phyloP scores from a whole-genome alignment of 768 basidiomycete species.

The Boletus huronensis region DNA sequence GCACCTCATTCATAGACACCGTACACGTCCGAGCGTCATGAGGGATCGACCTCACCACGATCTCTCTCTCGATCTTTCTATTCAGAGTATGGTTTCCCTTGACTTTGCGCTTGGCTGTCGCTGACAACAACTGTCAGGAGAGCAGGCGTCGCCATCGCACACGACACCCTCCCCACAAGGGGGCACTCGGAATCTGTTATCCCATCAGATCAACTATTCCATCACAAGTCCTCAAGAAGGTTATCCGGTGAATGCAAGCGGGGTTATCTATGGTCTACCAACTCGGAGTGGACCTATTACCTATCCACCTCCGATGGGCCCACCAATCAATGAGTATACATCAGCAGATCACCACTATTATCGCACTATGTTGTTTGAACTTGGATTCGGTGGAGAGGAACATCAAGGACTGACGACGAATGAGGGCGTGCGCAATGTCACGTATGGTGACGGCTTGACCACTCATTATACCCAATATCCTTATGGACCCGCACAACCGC shows the following conservation, averaged over 20 bases:
- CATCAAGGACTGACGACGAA: constrained; percentile 18
- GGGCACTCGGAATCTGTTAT: constrained; percentile 7
- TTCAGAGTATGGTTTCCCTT: constrained; percentile 42
- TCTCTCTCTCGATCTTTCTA: constrained; percentile 52
- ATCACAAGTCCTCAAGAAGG: constrained; percentile 17
- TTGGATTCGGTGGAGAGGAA: constrained; percentile 56
- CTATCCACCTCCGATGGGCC: constrained; percentile 35
- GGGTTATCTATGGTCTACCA: constrained; percentile 12
- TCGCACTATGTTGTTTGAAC: constrained; percentile 71
- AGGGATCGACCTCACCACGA: constrained; percentile 37
- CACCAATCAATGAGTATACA: constrained; percentile 21
- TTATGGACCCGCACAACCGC: constrained; percentile 26
- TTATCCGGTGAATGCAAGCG: constrained; percentile 13
- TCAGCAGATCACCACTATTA: constrained; percentile 67
- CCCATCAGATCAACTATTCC: constrained; percentile 17
- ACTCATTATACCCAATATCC: constrained; percentile 33
- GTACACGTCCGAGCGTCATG: constrained; percentile 42
- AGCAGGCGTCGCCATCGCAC: constrained; percentile 22
- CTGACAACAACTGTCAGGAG: constrained; percentile 19
- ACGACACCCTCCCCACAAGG: constrained; percentile 23
- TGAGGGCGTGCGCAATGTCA: constrained; percentile 24
- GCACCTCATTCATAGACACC: constrained; percentile 61
- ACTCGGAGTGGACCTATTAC: constrained; percentile 14
- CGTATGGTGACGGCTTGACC: constrained; percentile 36
- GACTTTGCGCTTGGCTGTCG: background rate